Conservation (phyloP, 176 grass and related monocot species). For the maize (Zea mays) region Zm-B73-REFERENCE-NAM-5.0 NC_050097.1:2109001-2109500, state of each 20-base stretch:
- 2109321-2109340: slow-evolving; percentile 90
- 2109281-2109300: slow-evolving; percentile 85
- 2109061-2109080: slow-evolving; percentile 81
- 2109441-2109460: slow-evolving; percentile 73
- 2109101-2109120: slow-evolving; percentile 77
- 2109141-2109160: slow-evolving; percentile 82
- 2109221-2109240: slow-evolving; percentile 98
- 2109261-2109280: slow-evolving; percentile 99
- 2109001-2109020: slow-evolving; percentile 76
- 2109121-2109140: slow-evolving; percentile 75
- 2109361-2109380: slow-evolving; percentile 51
- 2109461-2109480: slow-evolving; percentile 97
- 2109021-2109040: slow-evolving; percentile 74
- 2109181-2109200: slow-evolving; percentile 91
- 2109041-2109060: slow-evolving; percentile 87
- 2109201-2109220: slow-evolving; percentile 85
- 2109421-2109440: slow-evolving; percentile 66
- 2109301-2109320: slow-evolving; percentile 87
- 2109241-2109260: slow-evolving; percentile 98
- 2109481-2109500: slow-evolving; percentile 82
- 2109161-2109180: slow-evolving; percentile 91
- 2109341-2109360: slow-evolving; percentile 54
- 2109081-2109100: slow-evolving; percentile 83
- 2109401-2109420: slow-evolving; percentile 50
- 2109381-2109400: slow-evolving; percentile 42